phyloP scores from a whole-genome alignment of 306 rosid species.

The Vigna trinervia region DNA sequence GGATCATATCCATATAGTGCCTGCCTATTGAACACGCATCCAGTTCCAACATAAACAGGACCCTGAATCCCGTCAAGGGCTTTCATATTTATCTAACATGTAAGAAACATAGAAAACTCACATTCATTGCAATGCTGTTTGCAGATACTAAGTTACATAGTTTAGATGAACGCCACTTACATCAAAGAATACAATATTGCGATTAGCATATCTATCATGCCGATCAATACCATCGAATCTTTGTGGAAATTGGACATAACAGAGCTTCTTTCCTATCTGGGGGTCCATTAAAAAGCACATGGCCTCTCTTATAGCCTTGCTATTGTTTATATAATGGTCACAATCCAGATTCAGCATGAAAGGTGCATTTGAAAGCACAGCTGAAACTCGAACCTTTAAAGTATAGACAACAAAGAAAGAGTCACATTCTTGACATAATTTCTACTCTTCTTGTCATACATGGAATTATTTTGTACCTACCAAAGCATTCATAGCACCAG shows the following conservation, averaged over 20 bases:
- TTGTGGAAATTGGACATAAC: conserved; percentile 16
- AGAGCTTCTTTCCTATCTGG: conserved; percentile 19
- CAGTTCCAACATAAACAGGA: not conserved
- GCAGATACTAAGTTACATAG: not conserved
- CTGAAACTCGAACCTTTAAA: conserved; percentile 1
- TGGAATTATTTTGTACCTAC: not conserved
- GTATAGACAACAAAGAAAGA: not conserved
- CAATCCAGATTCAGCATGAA: conserved; percentile 13
- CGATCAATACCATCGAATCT: conserved; percentile 19
- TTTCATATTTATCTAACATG: conserved; percentile 1
- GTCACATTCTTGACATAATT: not conserved
- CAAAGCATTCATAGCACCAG: conserved; percentile 19
- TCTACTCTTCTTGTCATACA: not conserved
- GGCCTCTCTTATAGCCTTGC: conserved; percentile 6
- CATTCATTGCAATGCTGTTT: not conserved
- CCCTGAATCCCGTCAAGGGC: conserved; percentile 14
- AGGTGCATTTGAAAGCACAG: conserved; percentile 15
- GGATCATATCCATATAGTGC: conserved; percentile 22
- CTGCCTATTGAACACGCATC: conserved; percentile 14
- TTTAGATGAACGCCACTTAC: not conserved
- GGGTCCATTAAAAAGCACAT: conserved; percentile 16
- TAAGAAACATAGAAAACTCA: not conserved
- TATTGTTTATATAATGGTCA: conserved; percentile 4
- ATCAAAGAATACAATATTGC: conserved; percentile 16
- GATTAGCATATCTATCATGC: conserved; percentile 10